A percentile compares a stretch with the other conserved stretches of the same genome.
These are phyloP conservation scores for Psilocybe tampanensis DNA, from an alignment of 768 basidiomycete species.

Conservation along the genomic window DNA sequence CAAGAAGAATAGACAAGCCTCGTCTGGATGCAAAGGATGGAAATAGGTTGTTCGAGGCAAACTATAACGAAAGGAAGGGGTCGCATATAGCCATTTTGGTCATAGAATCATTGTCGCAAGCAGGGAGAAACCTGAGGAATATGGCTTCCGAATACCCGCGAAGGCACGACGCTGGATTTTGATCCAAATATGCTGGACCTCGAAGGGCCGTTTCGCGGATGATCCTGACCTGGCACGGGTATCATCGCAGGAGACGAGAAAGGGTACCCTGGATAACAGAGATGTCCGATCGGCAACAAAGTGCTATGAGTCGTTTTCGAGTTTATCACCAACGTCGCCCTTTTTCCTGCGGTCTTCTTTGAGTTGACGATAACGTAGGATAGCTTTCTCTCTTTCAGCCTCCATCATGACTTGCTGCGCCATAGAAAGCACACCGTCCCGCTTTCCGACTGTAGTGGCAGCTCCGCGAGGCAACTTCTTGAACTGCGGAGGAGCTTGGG, in stretches of 20 bases:
- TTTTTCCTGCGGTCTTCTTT: constrained; percentile 48
- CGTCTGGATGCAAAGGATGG: not conserved
- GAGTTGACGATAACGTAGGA: constrained; percentile 68
- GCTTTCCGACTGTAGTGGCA: constrained; percentile 18
- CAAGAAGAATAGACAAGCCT: not conserved
- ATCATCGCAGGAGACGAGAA: not conserved
- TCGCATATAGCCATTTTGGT: not conserved
- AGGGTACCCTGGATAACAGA: not conserved
- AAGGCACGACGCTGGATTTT: not conserved
- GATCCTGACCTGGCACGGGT: not conserved
- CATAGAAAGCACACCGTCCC: constrained; percentile 62
- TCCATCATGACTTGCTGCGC: constrained; percentile 80
- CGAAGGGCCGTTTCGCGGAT: not conserved
- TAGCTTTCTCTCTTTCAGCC: constrained; percentile 69
- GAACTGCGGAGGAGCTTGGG: constrained; percentile 66
- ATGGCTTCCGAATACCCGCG: not conserved
- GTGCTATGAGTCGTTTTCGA: constrained; percentile 5
- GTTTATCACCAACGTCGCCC: constrained; percentile 17
- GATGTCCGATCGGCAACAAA: not conserved
- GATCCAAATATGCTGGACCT: not conserved
- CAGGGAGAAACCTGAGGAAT: not conserved
- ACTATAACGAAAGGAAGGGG: not conserved
- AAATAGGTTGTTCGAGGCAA: not conserved
- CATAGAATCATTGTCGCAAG: not conserved
- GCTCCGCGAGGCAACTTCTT: constrained; percentile 56